Conservation (phyloP, 2,329 filamentous ascomycete genomes). For the Colletotrichum spaethianum region DNA sequence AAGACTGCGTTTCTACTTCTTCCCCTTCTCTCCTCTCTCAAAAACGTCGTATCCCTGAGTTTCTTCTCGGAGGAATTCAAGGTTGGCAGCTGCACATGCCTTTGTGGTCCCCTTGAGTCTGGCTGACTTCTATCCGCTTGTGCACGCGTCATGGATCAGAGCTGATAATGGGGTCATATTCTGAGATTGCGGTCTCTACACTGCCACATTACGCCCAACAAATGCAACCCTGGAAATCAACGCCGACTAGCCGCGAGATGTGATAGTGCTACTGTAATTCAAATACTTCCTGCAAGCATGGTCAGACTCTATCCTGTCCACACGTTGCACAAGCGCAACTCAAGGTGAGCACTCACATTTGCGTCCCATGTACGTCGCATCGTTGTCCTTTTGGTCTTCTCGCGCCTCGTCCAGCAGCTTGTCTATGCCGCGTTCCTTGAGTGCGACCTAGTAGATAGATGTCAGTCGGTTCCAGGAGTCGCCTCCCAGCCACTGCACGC, state of each 20-base stretch:
- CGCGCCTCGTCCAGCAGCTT: conserved; percentile 92
- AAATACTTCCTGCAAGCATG: conserved; percentile 23
- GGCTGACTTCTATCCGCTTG: background rate
- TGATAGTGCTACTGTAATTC: conserved; percentile 2
- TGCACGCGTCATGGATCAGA: conserved; percentile 29
- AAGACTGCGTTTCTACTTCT: background rate
- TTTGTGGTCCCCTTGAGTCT: background rate
- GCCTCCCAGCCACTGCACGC: background rate
- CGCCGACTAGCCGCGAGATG: conserved; percentile 5
- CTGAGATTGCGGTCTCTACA: conserved; percentile 32
- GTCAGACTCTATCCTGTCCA: conserved; percentile 18
- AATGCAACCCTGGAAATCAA: conserved; percentile 33
- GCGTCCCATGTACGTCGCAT: conserved; percentile 66
- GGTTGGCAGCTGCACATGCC: background rate
- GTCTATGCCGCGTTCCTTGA: conserved; percentile 93
- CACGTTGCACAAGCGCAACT: background rate
- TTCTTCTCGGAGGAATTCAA: background rate
- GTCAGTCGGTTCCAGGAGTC: background rate
- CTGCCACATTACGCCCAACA: conserved; percentile 27
- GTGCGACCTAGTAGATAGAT: conserved; percentile 72
- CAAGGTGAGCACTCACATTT: conserved; percentile 53
- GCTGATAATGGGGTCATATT: conserved; percentile 21
- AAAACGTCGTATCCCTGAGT: background rate
- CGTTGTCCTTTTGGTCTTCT: conserved; percentile 90
- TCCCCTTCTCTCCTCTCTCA: background rate